Conservation (phyloP, 495 filamentous ascomycete genomes). For the Penicillium daleae region DNA sequence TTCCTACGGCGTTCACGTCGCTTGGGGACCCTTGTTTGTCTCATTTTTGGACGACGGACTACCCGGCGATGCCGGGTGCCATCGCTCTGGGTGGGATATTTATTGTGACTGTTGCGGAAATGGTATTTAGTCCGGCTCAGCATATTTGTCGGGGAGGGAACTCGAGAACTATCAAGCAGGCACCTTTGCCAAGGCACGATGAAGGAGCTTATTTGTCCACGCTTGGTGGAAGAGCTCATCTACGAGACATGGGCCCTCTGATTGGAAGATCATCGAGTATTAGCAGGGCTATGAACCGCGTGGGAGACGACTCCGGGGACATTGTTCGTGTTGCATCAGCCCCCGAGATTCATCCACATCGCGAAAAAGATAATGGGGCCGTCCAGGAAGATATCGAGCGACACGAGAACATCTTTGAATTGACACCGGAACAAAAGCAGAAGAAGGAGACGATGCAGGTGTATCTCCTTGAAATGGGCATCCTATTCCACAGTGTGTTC, state of each 20-base stretch:
- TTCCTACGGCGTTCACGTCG: conserved; percentile 75
- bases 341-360: conserved; percentile 21
- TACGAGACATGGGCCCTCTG: conserved; percentile 37
- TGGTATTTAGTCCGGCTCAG: conserved; percentile 57
- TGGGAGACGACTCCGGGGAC: conserved; percentile 33
- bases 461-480: conserved; percentile 75
- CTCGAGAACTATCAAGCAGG: background rate
- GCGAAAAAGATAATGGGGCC: conserved; percentile 18
- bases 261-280: conserved; percentile 37
- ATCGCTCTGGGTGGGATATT: conserved; percentile 70
- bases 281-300: conserved; percentile 35
- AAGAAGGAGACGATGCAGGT: conserved; percentile 60
- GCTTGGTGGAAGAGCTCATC: conserved; percentile 24
- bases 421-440: conserved; percentile 32
- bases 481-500: conserved; percentile 79
- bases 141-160: conserved; percentile 32
- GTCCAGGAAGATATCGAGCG: conserved; percentile 29
- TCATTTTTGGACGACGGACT: conserved; percentile 65
- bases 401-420: conserved; percentile 9
- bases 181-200: background rate
- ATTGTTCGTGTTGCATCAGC: conserved; percentile 33
- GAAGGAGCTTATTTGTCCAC: background rate
- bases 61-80: conserved; percentile 69
- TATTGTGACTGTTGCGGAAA: conserved; percentile 69
- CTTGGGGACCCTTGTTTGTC: conserved; percentile 75